Conservation (phyloP, 1,284 basidiomycete species). For the Ceratobasidium sp. region DNA sequence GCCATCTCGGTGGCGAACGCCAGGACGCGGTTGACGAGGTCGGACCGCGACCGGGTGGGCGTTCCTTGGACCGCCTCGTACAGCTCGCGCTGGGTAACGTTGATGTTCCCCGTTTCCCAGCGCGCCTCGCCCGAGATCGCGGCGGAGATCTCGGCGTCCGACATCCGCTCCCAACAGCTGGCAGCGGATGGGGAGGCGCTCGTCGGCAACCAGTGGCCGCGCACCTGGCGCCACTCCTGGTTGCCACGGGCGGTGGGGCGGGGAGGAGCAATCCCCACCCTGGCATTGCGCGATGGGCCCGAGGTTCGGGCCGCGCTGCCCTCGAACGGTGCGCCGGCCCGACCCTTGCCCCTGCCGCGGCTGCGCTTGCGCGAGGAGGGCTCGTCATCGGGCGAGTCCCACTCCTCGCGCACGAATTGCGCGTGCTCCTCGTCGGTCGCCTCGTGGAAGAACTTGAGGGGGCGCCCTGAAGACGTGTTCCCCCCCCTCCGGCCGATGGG, state of each 20-base stretch:
- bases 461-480: background rate
- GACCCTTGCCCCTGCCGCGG: too few relatives aligned
- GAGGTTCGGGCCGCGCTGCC: too few relatives aligned
- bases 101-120: conserved; percentile 1
- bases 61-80: background rate
- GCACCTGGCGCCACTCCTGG: background rate
- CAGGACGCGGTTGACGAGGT: background rate
- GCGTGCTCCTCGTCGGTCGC: background rate
- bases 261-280: background rate
- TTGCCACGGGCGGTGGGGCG: background rate
- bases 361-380: too few relatives aligned
- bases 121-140: background rate
- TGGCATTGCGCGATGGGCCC: too few relatives aligned
- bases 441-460: background rate
- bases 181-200: background rate
- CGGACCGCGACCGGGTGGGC: background rate
- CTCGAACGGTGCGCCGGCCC: too few relatives aligned
- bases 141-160: background rate
- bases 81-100: background rate
- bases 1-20: background rate
- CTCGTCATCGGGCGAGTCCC: too few relatives aligned
- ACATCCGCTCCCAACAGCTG: background rate
- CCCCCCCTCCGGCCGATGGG: background rate
- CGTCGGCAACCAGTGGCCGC: background rate
- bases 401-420: background rate